Conservation (phyloP, 805 yeast species). For the Yueomyces sinensis region DNA sequence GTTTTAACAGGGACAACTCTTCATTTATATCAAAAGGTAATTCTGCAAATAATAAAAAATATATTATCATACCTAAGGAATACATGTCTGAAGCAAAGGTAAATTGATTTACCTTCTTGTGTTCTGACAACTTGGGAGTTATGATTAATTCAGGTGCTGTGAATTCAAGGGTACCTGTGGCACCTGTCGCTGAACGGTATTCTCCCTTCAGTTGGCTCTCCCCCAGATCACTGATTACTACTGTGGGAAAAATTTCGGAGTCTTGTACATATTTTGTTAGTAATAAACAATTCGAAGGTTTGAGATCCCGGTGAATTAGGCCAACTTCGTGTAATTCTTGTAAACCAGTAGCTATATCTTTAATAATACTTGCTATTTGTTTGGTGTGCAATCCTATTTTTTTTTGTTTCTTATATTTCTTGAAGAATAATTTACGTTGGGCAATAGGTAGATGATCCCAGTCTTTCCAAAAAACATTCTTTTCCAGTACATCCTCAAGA, state of each 20-base stretch:
- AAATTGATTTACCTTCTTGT: conserved; percentile 32
- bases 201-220: conserved; percentile 71
- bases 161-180: conserved; percentile 79
- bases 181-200: conserved; percentile 55
- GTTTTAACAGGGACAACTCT: conserved; percentile 20
- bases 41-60: conserved; percentile 56
- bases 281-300: conserved; percentile 77
- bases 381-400: conserved; percentile 30
- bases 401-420: conserved; percentile 2
- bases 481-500: conserved; percentile 48
- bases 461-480: conserved; percentile 25
- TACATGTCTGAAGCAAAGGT: conserved; percentile 66
- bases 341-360: conserved; percentile 59
- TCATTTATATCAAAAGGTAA: conserved; percentile 41
- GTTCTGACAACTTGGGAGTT: conserved; percentile 1
- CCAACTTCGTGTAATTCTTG: conserved; percentile 59
- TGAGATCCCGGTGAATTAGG: conserved; percentile 77
- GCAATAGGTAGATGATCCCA: conserved; percentile 13
- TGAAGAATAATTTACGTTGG: conserved; percentile 26
- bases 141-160: conserved; percentile 73
- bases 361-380: conserved; percentile 58
- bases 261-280: conserved; percentile 12
- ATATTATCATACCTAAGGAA: conserved; percentile 72
- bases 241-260: conserved; percentile 33
- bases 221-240: conserved; percentile 80